phyloP scores from a whole-genome alignment of 2,329 filamentous ascomycete species.

The Phyllosticta citrichinensis region DNA sequence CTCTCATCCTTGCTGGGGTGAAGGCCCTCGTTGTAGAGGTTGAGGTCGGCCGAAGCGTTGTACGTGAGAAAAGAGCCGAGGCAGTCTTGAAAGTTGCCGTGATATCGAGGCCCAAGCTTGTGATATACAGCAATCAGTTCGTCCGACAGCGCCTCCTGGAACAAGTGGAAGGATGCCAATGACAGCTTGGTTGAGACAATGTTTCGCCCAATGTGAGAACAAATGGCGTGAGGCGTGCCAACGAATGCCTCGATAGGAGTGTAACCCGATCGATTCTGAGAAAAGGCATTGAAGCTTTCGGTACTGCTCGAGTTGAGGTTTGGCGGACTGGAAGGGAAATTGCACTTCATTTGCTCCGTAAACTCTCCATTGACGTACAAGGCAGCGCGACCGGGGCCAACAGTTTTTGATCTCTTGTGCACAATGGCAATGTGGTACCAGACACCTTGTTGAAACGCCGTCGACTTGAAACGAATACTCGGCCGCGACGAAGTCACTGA shows the following conservation, averaged over 20 bases:
- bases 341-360: constrained; percentile 79
- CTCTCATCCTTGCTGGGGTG: constrained; percentile 82
- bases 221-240: constrained; percentile 83
- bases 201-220: constrained; percentile 62
- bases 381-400: constrained; percentile 67
- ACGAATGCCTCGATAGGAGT: constrained; percentile 82
- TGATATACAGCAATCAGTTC: constrained; percentile 86
- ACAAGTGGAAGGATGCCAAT: constrained; percentile 77
- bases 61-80: constrained; percentile 96
- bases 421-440: constrained; percentile 95
- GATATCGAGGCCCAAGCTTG: constrained; percentile 80
- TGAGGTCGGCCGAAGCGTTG: constrained; percentile 79
- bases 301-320: constrained; percentile 47
- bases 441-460: constrained; percentile 59
- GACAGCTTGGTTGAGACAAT: constrained; percentile 76
- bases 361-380: constrained; percentile 92
- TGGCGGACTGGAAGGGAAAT: constrained; percentile 71
- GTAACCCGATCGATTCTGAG: constrained; percentile 42
- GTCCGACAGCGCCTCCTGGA: constrained; percentile 79
- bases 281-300: constrained; percentile 61
- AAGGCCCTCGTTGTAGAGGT: constrained; percentile 81
- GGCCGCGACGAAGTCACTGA: constrained; percentile 78
- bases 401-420: constrained; percentile 68
- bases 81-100: constrained; percentile 94
- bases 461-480: constrained; percentile 86